Percentiles rank a stretch among this genome's conserved stretches.
These are phyloP conservation scores for Madurella mycetomatis DNA, from an alignment of 2,329 filamentous ascomycete species.

Conservation along the genomic window DNA sequence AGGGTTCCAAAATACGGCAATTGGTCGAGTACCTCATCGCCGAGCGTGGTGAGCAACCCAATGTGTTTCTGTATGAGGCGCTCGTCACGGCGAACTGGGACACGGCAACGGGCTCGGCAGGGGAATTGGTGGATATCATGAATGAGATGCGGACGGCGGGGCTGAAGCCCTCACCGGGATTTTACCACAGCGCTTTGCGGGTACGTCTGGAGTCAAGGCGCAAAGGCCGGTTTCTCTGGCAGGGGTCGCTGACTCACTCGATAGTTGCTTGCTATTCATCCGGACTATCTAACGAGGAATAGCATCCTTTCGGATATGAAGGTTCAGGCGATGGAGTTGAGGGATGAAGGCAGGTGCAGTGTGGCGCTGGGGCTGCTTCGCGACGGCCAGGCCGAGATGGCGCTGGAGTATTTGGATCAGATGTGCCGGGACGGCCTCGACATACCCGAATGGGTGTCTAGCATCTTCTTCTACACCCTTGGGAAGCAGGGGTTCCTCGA, in stretches of 20 bases:
- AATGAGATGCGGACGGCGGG: constrained; percentile 63
- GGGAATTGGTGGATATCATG: constrained; percentile 59
- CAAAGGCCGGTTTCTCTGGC: constrained; percentile 18
- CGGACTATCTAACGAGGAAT: constrained; percentile 73
- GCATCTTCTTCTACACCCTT: constrained; percentile 71
- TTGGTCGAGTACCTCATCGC: constrained; percentile 57
- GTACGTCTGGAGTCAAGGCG: constrained; percentile 33
- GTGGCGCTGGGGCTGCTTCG: constrained; percentile 71
- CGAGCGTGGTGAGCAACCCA: constrained; percentile 51
- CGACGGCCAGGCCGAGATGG: constrained; percentile 79
- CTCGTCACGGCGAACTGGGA: constrained; percentile 69
- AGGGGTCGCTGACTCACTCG: constrained; percentile 24
- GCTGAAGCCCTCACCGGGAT: constrained; percentile 59
- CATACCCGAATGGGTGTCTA: constrained; percentile 70
- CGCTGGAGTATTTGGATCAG: constrained; percentile 63
- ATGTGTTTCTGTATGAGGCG: constrained; percentile 63
- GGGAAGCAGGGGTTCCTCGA: constrained; percentile 69
- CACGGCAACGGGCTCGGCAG: constrained; percentile 58
- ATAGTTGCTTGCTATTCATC: constrained; percentile 72
- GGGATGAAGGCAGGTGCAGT: constrained; percentile 58
- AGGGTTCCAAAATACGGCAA: constrained; percentile 36
- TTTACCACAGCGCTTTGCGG: constrained; percentile 69
- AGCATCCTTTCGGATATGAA: constrained; percentile 71
- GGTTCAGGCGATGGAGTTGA: constrained; percentile 64
- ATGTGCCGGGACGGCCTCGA: constrained; percentile 54